Base-by-base conservation (phyloP, 148 eudicot species). In the Talinum fruticosum region DNA sequence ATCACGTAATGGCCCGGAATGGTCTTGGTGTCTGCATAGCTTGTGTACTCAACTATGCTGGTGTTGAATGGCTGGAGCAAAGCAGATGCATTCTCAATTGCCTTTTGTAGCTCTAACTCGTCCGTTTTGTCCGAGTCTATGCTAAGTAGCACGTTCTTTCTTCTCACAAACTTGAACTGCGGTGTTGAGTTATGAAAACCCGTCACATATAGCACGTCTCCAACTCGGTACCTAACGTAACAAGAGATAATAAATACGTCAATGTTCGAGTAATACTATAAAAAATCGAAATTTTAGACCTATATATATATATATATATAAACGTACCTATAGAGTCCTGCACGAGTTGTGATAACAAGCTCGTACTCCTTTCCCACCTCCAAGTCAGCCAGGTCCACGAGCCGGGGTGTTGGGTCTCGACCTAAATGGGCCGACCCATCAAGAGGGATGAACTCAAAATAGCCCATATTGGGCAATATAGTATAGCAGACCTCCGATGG, bases 381-480 rank as follows among this genome's bases (percentile, higher is more conserved):
- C 2, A 93, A 83, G 59, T 84, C 82, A 0, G 90, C 91, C 49
- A 90, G 79, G 69, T 89, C 91, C 1, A 91, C 90, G 1, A 90
- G 86, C 0, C 64, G 80, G 34, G 89, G 76, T 12, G 69, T 76
- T 1, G 89, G 76, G 83, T 79, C 73, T 8, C 34, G 77, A 10
- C 64, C 45, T 45, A 29, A 19, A 66, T 71, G 16, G 74, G 65
- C 18, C 69, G 71, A 21, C 21, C 57, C 19, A 19, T 85, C 84
- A 13, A 90, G 91, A 6, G 92, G 91, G 75, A 91, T 76, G 87
- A 93, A 93, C 85, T 93, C 98, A 71, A 93, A 93, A 73, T 87
- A 93, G 4, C 80, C 98, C 94, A 93, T 83, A 72, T 93, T 93
- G 0, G 98, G 98, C 90, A 93, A 73, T 37, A 93, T 88, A 24